Evolutionary conservation across 257 asterid species (phyloP).

Genomic region (Scutellaria baicalensis): DNA sequence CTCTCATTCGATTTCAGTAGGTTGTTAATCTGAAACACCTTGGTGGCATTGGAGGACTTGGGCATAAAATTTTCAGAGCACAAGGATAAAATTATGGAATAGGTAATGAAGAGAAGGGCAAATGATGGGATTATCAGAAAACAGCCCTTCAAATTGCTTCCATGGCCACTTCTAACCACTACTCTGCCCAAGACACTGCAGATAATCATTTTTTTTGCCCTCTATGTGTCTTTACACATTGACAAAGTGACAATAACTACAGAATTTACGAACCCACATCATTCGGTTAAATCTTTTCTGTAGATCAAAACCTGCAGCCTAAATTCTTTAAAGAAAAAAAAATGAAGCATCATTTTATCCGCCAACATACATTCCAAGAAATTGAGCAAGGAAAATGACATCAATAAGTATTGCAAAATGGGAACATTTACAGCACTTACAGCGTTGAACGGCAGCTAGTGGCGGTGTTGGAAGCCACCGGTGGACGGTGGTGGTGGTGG

Average conservation of each 20-base stretch:
- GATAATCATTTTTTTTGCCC: background rate
- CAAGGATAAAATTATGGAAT: constrained; percentile 2
- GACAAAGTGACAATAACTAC: background rate
- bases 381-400: background rate
- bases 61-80: constrained; percentile 5
- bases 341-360: background rate
- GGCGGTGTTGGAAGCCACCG: background rate
- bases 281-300: no score
- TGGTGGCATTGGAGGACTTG: background rate
- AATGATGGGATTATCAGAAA: constrained; percentile 17
- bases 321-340: background rate
- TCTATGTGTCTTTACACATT: background rate
- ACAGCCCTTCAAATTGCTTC: constrained; percentile 11
- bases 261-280: no score
- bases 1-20: background rate
- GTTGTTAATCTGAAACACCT: background rate
- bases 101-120: constrained; percentile 14
- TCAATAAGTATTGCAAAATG: background rate
- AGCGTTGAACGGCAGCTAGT: background rate
- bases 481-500: background rate
- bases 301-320: no score
- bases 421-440: background rate
- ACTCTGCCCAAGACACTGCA: background rate
- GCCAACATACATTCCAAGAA: background rate
- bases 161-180: background rate